phyloP scores from a whole-genome alignment of 208 protist genomes.

The Balamuthia mandrillaris region DNA sequence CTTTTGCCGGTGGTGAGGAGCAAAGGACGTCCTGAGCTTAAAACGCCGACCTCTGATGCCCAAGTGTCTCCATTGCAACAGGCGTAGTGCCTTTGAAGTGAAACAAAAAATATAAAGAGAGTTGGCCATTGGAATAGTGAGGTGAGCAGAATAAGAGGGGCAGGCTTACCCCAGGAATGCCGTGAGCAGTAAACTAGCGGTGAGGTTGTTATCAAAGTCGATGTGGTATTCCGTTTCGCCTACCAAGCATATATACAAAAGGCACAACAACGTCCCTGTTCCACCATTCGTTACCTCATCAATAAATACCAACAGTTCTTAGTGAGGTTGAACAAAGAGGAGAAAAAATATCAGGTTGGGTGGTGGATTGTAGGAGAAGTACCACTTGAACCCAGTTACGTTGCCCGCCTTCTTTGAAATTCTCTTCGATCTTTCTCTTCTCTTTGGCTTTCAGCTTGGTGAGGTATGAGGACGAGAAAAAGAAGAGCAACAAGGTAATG shows the following conservation, averaged over 20 bases:
- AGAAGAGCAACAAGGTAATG: slow-evolving; percentile 43
- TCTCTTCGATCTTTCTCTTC: slow-evolving; percentile 53
- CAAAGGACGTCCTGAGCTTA: slow-evolving; percentile 34
- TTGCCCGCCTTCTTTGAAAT: slow-evolving; percentile 50
- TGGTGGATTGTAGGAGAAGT: neutral
- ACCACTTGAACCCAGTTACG: slow-evolving; percentile 57
- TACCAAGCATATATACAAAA: neutral
- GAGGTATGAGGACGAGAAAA: slow-evolving; percentile 43
- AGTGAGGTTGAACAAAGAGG: neutral
- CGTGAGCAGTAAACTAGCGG: slow-evolving; percentile 21
- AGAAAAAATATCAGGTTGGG: neutral
- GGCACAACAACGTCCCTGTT: neutral
- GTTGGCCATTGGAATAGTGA: neutral
- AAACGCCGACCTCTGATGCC: slow-evolving; percentile 58
- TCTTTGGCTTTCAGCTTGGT: slow-evolving; percentile 51
- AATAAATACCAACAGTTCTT: neutral
- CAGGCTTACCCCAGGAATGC: slow-evolving; percentile 38
- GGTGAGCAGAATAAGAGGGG: neutral
- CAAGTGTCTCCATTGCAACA: slow-evolving; percentile 66
- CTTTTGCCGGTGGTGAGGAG: slow-evolving; percentile 42
- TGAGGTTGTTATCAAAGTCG: slow-evolving; percentile 17
- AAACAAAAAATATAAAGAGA: neutral
- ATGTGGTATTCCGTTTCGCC: slow-evolving; percentile 3
- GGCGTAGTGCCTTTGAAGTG: slow-evolving; percentile 41
- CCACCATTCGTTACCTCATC: slow-evolving; percentile 42